These are phyloP conservation scores for Coprinopsis cinerea DNA, from an alignment of 768 basidiomycete species.

Conservation along the genomic window DNA sequence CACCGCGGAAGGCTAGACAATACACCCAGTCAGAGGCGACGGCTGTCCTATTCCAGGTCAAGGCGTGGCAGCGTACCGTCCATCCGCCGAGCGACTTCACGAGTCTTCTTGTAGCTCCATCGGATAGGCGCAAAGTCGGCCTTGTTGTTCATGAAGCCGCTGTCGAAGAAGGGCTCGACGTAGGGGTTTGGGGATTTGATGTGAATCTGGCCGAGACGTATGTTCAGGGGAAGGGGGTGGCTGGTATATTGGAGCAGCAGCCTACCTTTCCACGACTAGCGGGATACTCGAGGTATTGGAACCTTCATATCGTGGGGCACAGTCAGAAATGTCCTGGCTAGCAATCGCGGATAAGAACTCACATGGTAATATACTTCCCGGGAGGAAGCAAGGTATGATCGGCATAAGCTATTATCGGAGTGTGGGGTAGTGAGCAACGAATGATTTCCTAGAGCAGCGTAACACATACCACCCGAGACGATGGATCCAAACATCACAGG, in stretches of 20 bases:
- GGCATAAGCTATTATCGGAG: conserved; percentile 44
- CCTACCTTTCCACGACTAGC: conserved; percentile 64
- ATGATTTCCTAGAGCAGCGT: not conserved
- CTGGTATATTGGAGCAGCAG: not conserved
- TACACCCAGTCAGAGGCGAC: not conserved
- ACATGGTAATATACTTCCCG: conserved; percentile 68
- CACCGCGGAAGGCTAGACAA: conserved; percentile 57
- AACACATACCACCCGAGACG: conserved; percentile 40
- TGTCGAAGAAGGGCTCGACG: conserved; percentile 58
- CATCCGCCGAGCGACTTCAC: conserved; percentile 68
- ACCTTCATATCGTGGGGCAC: conserved; percentile 30
- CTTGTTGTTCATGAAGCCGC: conserved; percentile 77
- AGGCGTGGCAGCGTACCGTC: conserved; percentile 38
- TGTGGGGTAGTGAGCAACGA: not conserved
- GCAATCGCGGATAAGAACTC: conserved; percentile 7
- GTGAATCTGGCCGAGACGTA: conserved; percentile 40
- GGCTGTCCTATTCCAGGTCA: not conserved
- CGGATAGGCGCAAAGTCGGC: conserved; percentile 72
- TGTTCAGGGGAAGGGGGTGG: not conserved
- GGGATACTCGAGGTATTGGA: conserved; percentile 74
- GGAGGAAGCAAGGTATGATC: conserved; percentile 67
- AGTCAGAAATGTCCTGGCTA: not conserved
- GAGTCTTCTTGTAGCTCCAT: conserved; percentile 75
- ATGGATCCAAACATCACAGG: conserved; percentile 52
- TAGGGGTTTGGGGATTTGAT: conserved; percentile 57